phyloP scores from a whole-genome alignment of 2,329 filamentous ascomycete species.

The Talaromyces pinophilus region DNA sequence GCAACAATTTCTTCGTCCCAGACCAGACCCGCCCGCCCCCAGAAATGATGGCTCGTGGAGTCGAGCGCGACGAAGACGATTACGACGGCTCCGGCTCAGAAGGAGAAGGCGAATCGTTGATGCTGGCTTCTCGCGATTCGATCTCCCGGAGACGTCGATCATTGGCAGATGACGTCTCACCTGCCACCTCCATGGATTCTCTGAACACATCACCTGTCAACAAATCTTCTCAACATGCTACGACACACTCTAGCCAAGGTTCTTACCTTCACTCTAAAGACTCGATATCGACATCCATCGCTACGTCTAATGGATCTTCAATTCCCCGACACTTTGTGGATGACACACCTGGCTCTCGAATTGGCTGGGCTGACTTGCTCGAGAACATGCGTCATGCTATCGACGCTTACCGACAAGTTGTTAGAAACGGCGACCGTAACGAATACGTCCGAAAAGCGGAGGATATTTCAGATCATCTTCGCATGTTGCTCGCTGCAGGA shows the following conservation, averaged over 20 bases:
- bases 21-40: constrained; percentile 86
- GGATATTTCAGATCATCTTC: constrained; percentile 94
- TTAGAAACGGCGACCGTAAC: constrained; percentile 76
- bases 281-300: constrained; percentile 55
- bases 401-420: constrained; percentile 86
- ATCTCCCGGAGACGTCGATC: constrained; percentile 68
- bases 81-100: constrained; percentile 91
- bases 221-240: constrained; percentile 53
- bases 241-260: neutral
- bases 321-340: constrained; percentile 87
- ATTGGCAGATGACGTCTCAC: constrained; percentile 71
- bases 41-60: constrained; percentile 85
- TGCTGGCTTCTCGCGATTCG: constrained; percentile 68
- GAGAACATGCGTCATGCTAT: constrained; percentile 91
- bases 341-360: constrained; percentile 73
- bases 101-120: constrained; percentile 73
- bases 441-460: constrained; percentile 95
- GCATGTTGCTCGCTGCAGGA: constrained; percentile 88
- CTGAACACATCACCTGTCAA: constrained; percentile 69
- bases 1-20: constrained; percentile 83
- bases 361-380: constrained; percentile 87
- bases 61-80: constrained; percentile 82
- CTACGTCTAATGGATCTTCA: constrained; percentile 38
- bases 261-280: constrained; percentile 9
- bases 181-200: constrained; percentile 88